Evolutionary conservation across 257 asterid species (phyloP).

Genomic region (Solanum habrochaites): DNA sequence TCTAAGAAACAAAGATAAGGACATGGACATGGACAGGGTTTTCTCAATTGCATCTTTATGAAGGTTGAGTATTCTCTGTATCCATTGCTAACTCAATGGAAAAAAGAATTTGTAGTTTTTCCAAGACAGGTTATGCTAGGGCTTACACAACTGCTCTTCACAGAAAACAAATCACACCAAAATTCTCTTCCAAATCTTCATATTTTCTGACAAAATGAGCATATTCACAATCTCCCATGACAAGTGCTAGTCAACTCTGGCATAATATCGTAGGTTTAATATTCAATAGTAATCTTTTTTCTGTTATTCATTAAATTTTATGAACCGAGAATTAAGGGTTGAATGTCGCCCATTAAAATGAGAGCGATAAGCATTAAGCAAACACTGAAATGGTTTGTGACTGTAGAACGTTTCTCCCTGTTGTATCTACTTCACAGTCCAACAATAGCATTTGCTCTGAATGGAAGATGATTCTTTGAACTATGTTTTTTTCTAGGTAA

Average conservation of each 20-base stretch:
- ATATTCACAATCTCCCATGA: background rate
- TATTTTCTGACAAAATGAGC: background rate
- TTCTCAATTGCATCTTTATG: background rate
- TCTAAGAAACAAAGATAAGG: background rate
- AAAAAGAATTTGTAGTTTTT: background rate
- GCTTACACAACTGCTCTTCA: background rate
- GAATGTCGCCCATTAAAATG: background rate
- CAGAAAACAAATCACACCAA: background rate
- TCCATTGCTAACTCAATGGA: background rate
- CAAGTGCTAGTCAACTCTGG: background rate
- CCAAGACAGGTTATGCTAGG: background rate
- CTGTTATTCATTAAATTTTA: background rate
- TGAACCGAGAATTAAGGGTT: background rate
- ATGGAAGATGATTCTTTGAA: background rate
- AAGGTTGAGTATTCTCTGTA: background rate
- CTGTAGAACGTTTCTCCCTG: background rate
- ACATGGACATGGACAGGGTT: background rate
- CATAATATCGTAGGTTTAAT: background rate
- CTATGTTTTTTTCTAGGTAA: background rate
- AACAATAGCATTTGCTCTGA: background rate
- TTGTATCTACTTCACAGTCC: background rate
- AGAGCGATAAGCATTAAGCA: background rate
- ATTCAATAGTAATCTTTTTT: background rate
- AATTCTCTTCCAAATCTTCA: background rate
- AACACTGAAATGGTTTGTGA: background rate